These are phyloP conservation scores for Ulmus americana DNA, from an alignment of 331 rosid species.

Conservation along the genomic window DNA sequence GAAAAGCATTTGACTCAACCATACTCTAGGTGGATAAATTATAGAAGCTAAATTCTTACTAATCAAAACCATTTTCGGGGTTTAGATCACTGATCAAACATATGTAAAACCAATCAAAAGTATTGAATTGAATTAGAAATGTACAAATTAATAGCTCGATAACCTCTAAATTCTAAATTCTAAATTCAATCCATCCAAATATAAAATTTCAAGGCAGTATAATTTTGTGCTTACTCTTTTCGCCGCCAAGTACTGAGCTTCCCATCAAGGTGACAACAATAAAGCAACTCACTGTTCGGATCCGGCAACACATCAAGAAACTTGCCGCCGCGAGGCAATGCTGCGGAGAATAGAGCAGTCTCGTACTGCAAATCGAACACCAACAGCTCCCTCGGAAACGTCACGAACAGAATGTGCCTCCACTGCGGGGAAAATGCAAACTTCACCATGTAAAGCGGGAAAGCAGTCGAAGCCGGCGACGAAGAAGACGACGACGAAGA, in stretches of 20 bases:
- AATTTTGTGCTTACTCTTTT: slow-evolving; percentile 54
- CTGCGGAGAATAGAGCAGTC: slow-evolving; percentile 43
- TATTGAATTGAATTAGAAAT: neutral
- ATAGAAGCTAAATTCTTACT: no score
- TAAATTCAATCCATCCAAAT: neutral
- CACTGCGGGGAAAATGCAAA: slow-evolving; percentile 69
- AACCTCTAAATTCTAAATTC: neutral
- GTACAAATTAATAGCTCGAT: neutral
- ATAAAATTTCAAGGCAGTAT: neutral
- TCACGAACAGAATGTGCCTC: slow-evolving; percentile 62
- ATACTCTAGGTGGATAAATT: no score
- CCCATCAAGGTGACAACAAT: slow-evolving; percentile 90
- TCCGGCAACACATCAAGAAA: slow-evolving; percentile 79
- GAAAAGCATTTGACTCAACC: no score
- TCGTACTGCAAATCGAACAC: slow-evolving; percentile 89
- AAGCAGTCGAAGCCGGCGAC: slow-evolving; percentile 55
- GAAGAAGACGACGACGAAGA: slow-evolving; percentile 11
- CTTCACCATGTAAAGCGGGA: slow-evolving; percentile 53
- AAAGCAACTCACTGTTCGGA: slow-evolving; percentile 59
- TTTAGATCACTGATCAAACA: no score
- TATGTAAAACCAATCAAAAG: neutral
- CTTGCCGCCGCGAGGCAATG: slow-evolving; percentile 90
- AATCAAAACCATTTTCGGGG: no score
- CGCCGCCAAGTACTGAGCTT: slow-evolving; percentile 90
- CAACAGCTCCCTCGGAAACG: slow-evolving; percentile 83